A percentile compares a stretch with the other conserved stretches of the same genome.
Conservation (phyloP, 257 asterid genomes). For the Plectranthus barbatus region DNA sequence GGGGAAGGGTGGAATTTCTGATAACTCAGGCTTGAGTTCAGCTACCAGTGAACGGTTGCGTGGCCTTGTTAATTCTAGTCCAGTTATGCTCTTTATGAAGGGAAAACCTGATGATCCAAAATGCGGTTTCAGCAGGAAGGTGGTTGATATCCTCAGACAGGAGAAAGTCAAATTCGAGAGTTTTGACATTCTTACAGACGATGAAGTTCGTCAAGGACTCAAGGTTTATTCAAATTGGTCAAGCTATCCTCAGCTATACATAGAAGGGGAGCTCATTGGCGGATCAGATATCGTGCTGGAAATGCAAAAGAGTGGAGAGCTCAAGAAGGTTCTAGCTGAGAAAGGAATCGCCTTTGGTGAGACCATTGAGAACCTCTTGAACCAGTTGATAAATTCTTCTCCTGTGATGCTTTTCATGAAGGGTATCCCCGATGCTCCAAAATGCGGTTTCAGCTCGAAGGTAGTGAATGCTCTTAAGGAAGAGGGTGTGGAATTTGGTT, state of each 20-base stretch:
- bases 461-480: constrained; percentile 69
- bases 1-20: constrained; percentile 44
- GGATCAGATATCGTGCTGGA: constrained; percentile 97
- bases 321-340: constrained; percentile 52
- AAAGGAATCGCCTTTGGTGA: constrained; percentile 47
- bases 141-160: constrained; percentile 69
- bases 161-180: constrained; percentile 65
- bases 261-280: constrained; percentile 80
- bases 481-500: constrained; percentile 66
- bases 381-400: constrained; percentile 43
- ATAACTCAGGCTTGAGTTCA: constrained; percentile 56
- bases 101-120: constrained; percentile 77
- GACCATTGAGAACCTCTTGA: constrained; percentile 55
- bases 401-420: constrained; percentile 81
- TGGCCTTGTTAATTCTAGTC: constrained; percentile 41
- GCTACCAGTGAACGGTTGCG: constrained; percentile 46
- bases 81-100: constrained; percentile 88
- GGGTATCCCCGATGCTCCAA: constrained; percentile 78
- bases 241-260: constrained; percentile 88
- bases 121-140: constrained; percentile 94
- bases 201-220: constrained; percentile 92
- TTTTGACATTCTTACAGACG: constrained; percentile 79
- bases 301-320: constrained; percentile 99
- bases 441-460: constrained; percentile 91
- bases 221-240: constrained; percentile 97